Base-by-base conservation (phyloP, 805 yeast genomes). In the Suhomyces xylopsoci region DNA sequence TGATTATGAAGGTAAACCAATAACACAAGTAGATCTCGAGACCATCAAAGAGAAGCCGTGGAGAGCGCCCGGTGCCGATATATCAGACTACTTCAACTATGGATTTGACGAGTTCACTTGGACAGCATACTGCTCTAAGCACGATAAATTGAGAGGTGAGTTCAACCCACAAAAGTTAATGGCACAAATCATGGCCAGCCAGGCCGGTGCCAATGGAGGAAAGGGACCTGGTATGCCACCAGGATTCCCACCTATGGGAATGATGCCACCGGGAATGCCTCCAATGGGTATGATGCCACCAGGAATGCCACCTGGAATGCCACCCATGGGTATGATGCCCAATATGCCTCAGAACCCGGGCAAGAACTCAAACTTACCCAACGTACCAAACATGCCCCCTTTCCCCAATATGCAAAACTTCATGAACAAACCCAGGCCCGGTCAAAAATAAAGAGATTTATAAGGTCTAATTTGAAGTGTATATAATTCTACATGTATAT, bases 51-150 rank as follows among this genome's bases (percentile, higher is more conserved):
- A 91, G 58, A 96, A 96, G 72, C 99, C 99, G 7, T 94, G 99
- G 99, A 81, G 99, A 65, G 84, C 88, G 58, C 97, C 98, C 1
- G 99, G 98, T 38, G 96, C 97, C 3, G 97, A 94, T 70, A 73
- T 90, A 41, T 81, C 96, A 7, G 98, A 94, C 68, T 96, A 91
- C 69, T 94, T 94, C 78, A 94, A 94, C 71, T 94, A 84, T 64
- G 99, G 99, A 1, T 94, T 94, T 65, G 96, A 94, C 66, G 99
- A 94, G 73, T 81, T 88, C 58, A 88, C 97, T 14, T 94, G 99
- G 99, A 84, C 88, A 51, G 90, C 92, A 22, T 94, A 94, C 70
- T 85, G 97, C 60, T 78, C 85, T 42, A 90, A 90, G 67, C 97
- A 92, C 64, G 97, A 92, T 67, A 85, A 83, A 58, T 63, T 87